Evolutionary conservation across 129 eudicot genomes (phyloP), one percentile per base, ranked within the genome.

Genomic region (Lonicera japonica): DNA sequence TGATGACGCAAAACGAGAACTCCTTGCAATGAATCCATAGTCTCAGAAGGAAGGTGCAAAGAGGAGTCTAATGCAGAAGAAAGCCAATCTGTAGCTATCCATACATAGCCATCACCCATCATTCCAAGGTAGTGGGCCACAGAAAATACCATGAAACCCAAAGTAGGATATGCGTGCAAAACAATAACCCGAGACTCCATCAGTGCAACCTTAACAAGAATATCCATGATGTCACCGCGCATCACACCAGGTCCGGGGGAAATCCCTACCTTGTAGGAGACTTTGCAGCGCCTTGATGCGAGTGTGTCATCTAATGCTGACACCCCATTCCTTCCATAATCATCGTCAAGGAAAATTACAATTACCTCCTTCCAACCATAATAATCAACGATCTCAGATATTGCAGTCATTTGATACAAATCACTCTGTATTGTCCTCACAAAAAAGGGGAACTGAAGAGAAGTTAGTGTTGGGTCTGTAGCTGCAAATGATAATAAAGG

Each of bases 71-170:
- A 64, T 58, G 67, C 68, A 46, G 97, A 81, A 10, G 90, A 69
- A 63, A 91, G 95, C 97, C 97, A 91, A 71, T 91, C 97, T 0
- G 97, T 91, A 12, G 90, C 83, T 55, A 91, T 84, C 97, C 97
- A 91, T 48, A 75, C 97, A 62, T 87, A 91, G 36, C 97, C 97
- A 19, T 82, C 91, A 62, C 70, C 85, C 85, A 84, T 84, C 97
- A 91, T 91, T 45, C 95, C 90, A 53, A 91, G 90, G 77, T 79
- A 82, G 10, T 73, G 80, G 8, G 94, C 94, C 39, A 82, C 90
- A 17, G 86, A 65, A 22, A 87, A 87, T 0, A 91, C 76, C 78
- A 70, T 74, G 51, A 70, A 80, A 3, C 97, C 97, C 21, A 69
- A 56, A 11, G 67, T 69, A 21, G 95, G 95, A 73, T 87, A 84